Conservation (phyloP, 1,284 basidiomycete species). For the Phylloporus gajari region DNA sequence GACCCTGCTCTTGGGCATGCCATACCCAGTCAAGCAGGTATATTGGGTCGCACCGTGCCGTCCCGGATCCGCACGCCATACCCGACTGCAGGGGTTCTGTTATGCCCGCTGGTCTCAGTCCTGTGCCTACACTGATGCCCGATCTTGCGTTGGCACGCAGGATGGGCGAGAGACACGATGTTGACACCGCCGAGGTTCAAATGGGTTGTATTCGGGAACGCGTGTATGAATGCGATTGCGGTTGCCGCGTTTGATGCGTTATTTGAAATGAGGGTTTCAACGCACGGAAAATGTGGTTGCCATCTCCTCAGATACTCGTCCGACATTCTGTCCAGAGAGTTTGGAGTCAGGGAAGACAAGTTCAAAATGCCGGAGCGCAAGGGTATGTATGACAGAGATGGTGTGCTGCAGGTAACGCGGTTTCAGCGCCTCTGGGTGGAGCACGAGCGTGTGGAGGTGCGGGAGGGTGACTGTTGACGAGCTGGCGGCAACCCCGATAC, state of each 20-base stretch:
- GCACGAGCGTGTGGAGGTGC: conserved; percentile 40
- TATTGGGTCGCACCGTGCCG: background rate
- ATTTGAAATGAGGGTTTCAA: conserved; percentile 40
- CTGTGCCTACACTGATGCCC: background rate
- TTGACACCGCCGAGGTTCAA: conserved; percentile 43
- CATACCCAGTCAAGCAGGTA: too few relatives aligned
- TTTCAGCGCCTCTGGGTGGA: conserved; percentile 44
- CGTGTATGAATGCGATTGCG: conserved; percentile 39
- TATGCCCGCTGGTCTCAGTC: conserved; percentile 10
- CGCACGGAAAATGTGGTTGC: conserved; percentile 37
- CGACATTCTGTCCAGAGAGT: conserved; percentile 37
- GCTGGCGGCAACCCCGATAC: background rate
- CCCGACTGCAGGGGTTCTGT: conserved; percentile 1
- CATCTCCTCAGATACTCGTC: conserved; percentile 16
- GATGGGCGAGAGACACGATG: conserved; percentile 33
- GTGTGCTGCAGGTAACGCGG: conserved; percentile 47
- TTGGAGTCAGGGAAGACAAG: conserved; percentile 46
- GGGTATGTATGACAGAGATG: conserved; percentile 40
- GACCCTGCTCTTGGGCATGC: too few relatives aligned
- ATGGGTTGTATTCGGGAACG: conserved; percentile 33
- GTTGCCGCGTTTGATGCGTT: conserved; percentile 38
- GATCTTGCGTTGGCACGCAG: conserved; percentile 20
- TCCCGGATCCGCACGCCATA: background rate
- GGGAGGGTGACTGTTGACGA: conserved; percentile 29
- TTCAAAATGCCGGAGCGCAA: conserved; percentile 44